Base-by-base conservation (phyloP, 805 yeast genomes). In the Candida andamanensis region DNA sequence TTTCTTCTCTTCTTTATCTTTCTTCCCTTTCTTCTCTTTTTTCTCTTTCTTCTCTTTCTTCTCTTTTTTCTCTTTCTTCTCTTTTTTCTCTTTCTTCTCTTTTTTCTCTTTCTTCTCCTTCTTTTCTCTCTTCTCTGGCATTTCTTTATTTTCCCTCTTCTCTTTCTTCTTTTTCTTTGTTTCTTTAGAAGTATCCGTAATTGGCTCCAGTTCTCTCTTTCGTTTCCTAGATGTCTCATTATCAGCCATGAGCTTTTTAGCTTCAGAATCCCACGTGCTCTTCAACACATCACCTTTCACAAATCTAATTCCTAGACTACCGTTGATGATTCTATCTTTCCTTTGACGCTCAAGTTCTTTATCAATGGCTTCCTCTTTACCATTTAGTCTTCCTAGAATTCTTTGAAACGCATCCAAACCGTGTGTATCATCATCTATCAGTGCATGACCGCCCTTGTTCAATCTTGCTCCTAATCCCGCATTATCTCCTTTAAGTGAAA, bases 371-470 rank as follows among this genome's bases (percentile, higher is more conserved):
- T 76, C 82, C 49, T 81, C 90, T 45, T 78, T 82, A 28, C 97
- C 97, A 53, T 90, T 90, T 40, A 90, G 69, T 52, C 87, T 74
- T 8, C 97, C 97, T 40, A 90, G 64, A 28, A 90, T 74, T 45
- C 94, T 72, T 62, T 90, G 98, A 53, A 92, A 90, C 3, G 82
- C 95, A 55, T 92, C 97, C 25, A 90, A 67, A 3, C 97, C 96
- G 8, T 87, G 83, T 44, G 90, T 79, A 43, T 85, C 95, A 36
- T 85, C 95, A 42, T 77, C 73, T 45, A 80, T 86, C 46, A 80
- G 77, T 42, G 76, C 85, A 44, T 80, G 92, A 26, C 64, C 72
- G 44, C 74, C 73, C 46, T 70, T 69, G 9, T 77, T 74, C 26
- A 80, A 61, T 42, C 74, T 78, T n/a, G 94, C 84, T n/a, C 98